phyloP scores from a whole-genome alignment of 1,284 basidiomycete species.

The Chondrostereum purpureum region DNA sequence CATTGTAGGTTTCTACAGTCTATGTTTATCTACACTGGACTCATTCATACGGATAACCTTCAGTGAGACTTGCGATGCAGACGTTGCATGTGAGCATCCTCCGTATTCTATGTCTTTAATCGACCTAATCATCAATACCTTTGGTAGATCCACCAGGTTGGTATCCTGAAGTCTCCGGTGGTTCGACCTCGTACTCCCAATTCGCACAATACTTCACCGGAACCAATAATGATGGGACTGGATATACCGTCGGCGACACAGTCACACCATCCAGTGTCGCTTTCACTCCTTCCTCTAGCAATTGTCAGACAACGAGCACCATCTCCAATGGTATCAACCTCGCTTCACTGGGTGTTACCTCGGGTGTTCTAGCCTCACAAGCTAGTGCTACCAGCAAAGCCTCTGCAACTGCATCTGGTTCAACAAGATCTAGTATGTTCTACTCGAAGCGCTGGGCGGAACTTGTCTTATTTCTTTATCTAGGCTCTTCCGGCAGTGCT shows the following conservation, averaged over 20 bases:
- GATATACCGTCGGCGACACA: conserved; percentile 24
- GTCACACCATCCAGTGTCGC: conserved; percentile 27
- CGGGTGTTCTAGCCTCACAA: conserved; percentile 3
- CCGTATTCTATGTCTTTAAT: background rate
- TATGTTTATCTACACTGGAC: background rate
- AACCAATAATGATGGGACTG: conserved; percentile 17
- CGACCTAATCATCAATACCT: background rate
- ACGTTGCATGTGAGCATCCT: conserved; percentile 29
- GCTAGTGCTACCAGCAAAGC: conserved; percentile 14
- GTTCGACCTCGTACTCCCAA: conserved; percentile 30
- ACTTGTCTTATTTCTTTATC: background rate
- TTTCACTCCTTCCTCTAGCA: conserved; percentile 30
- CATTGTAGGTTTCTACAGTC: conserved; percentile 35
- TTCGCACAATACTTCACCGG: conserved; percentile 37
- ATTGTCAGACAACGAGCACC: conserved; percentile 28
- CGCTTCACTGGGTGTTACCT: conserved; percentile 19
- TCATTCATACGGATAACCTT: background rate
- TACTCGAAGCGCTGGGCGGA: background rate
- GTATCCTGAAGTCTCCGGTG: conserved; percentile 31
- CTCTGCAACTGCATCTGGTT: conserved; percentile 11
- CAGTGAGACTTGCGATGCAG: conserved; percentile 36
- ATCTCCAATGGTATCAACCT: conserved; percentile 30
- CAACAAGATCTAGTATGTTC: conserved; percentile 8
- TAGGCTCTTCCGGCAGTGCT: conserved; percentile 3
- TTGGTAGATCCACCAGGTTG: conserved; percentile 32